These are phyloP conservation scores for Aureobasidium lini DNA, from an alignment of 2,329 filamentous ascomycete genomes.

Conservation along the genomic window DNA sequence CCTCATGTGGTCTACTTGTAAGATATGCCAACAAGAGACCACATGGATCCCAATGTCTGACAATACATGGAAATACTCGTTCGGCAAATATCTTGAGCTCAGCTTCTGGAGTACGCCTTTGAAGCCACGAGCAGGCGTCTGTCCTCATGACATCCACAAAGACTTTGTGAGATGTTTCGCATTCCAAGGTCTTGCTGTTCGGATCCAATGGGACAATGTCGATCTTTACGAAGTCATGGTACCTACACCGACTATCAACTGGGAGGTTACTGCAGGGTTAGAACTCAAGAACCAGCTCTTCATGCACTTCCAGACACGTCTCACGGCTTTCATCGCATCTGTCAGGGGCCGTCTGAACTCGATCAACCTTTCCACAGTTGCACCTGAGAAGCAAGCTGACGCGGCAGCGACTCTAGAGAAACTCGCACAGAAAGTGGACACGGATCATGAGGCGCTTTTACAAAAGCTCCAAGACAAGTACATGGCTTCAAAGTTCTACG, in stretches of 20 bases:
- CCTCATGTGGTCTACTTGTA: slow-evolving; percentile 96
- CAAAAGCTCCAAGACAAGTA: slow-evolving; percentile 82
- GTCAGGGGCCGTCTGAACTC: slow-evolving; percentile 76
- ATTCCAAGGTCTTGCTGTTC: slow-evolving; percentile 73
- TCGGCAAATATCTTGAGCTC: slow-evolving; percentile 95
- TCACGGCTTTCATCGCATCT: slow-evolving; percentile 80
- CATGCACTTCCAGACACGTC: slow-evolving; percentile 68
- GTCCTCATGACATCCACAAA: slow-evolving; percentile 84
- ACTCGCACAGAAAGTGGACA: slow-evolving; percentile 69
- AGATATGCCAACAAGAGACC: slow-evolving; percentile 83
- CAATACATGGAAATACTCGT: slow-evolving; percentile 95
- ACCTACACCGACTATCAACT: slow-evolving; percentile 80
- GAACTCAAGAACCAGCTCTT: slow-evolving; percentile 90
- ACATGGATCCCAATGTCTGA: slow-evolving; percentile 86
- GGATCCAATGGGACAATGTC: slow-evolving; percentile 88
- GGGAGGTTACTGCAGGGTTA: slow-evolving; percentile 95
- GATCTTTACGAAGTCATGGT: slow-evolving; percentile 92
- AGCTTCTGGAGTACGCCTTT: slow-evolving; percentile 90
- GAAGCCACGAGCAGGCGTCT: slow-evolving; percentile 65
- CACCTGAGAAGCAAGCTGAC: slow-evolving; percentile 75
- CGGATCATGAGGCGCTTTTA: slow-evolving; percentile 69
- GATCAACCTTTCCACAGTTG: slow-evolving; percentile 85
- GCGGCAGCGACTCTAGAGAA: slow-evolving; percentile 76
- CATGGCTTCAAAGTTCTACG: slow-evolving; percentile 90
- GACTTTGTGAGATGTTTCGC: slow-evolving; percentile 93